Conservation (phyloP, 2,329 filamentous ascomycete genomes). For the Furcasterigmium furcatum region DNA sequence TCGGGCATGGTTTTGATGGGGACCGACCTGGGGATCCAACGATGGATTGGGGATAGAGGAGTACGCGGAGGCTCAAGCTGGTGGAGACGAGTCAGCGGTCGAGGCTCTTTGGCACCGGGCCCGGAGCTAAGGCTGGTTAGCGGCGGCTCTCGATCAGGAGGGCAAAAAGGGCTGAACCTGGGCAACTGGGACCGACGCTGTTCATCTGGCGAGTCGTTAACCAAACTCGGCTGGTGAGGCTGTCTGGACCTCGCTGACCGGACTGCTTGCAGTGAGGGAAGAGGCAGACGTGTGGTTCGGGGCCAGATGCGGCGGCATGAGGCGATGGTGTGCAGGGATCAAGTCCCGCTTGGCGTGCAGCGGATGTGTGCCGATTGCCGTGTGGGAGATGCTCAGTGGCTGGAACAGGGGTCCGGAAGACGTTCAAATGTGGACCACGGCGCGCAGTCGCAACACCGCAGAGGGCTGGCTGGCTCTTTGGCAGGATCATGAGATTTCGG, state of each 20-base stretch:
- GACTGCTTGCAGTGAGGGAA: not conserved
- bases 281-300: not conserved
- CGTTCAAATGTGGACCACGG: not conserved
- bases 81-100: not conserved
- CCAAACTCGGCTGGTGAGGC: no score
- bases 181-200: not conserved
- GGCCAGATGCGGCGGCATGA: not conserved
- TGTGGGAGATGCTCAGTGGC: not conserved
- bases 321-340: not conserved
- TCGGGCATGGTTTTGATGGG: not conserved
- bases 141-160: not conserved
- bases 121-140: not conserved
- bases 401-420: not conserved
- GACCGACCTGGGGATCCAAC: not conserved
- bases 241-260: not conserved
- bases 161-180: not conserved
- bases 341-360: not conserved
- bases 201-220: no score
- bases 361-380: not conserved
- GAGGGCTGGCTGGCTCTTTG: no score
- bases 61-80: not conserved
- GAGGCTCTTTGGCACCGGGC: not conserved
- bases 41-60: not conserved
- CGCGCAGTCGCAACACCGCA: not conserved
- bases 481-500: not conserved